Evolutionary conservation across 495 filamentous ascomycete species (phyloP).

Genomic region (Wilcoxina mikolae): DNA sequence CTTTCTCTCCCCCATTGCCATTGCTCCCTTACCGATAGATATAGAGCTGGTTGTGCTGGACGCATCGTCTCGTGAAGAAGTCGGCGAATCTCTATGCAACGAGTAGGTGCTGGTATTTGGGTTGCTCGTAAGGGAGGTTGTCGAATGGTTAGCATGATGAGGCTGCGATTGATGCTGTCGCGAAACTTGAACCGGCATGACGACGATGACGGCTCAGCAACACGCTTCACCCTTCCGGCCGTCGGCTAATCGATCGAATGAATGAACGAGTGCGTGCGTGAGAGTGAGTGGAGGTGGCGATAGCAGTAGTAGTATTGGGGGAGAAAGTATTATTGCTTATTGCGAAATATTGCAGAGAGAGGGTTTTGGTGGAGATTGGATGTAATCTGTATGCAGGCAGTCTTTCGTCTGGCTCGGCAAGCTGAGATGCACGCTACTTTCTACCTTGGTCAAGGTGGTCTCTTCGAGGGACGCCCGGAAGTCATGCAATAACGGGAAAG

Average conservation of each 20-base stretch:
- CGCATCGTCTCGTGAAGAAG: constrained; percentile 26
- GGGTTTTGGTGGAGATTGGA: too few relatives aligned
- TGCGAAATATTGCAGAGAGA: too few relatives aligned
- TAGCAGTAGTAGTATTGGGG: neutral
- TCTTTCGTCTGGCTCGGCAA: too few relatives aligned
- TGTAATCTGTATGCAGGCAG: too few relatives aligned
- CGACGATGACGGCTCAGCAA: constrained; percentile 10
- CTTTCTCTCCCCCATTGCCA: neutral
- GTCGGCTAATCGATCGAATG: neutral
- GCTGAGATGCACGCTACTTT: too few relatives aligned
- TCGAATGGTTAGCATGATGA: constrained; percentile 11
- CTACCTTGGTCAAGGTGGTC: too few relatives aligned
- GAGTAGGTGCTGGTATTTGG: constrained; percentile 24
- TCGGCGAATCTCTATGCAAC: constrained; percentile 22
- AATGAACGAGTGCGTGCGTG: too few relatives aligned
- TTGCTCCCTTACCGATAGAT: constrained; percentile 24
- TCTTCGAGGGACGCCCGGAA: too few relatives aligned
- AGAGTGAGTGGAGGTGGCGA: neutral
- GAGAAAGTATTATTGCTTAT: neutral
- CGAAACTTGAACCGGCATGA: constrained; percentile 28
- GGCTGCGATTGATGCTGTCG: constrained; percentile 20
- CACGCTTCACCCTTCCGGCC: neutral
- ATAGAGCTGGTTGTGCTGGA: constrained; percentile 26
- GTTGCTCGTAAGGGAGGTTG: constrained; percentile 22
- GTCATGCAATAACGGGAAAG: too few relatives aligned